Conservation (phyloP, 805 yeast genomes). For the Candida alai region DNA sequence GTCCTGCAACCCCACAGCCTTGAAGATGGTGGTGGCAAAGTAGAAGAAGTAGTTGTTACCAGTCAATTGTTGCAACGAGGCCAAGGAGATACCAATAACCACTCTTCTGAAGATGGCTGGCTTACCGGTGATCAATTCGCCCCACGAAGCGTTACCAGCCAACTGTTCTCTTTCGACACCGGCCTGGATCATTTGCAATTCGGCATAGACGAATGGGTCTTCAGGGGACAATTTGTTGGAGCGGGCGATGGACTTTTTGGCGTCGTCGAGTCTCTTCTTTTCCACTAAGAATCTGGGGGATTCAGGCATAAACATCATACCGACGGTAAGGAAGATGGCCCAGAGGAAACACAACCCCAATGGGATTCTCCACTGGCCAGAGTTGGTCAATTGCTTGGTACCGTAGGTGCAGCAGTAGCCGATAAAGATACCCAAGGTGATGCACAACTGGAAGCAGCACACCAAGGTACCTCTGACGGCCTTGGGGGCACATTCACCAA, state of each 20-base stretch:
- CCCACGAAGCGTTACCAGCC: slow-evolving; percentile 67
- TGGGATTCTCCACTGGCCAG: slow-evolving; percentile 68
- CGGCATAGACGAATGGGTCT: slow-evolving; percentile 51
- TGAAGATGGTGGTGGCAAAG: slow-evolving; percentile 56
- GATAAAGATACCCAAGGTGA: slow-evolving; percentile 66
- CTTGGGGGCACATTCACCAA: slow-evolving; percentile 69
- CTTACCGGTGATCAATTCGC: slow-evolving; percentile 56
- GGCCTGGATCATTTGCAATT: slow-evolving; percentile 52
- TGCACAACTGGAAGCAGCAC: slow-evolving; percentile 64
- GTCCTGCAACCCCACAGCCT: slow-evolving; percentile 46
- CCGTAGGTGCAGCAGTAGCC: slow-evolving; percentile 69
- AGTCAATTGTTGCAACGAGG: slow-evolving; percentile 57
- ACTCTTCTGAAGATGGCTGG: slow-evolving; percentile 59
- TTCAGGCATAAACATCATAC: slow-evolving; percentile 63
- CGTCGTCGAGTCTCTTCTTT: slow-evolving; percentile 47
- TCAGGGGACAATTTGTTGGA: slow-evolving; percentile 55
- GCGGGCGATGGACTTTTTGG: slow-evolving; percentile 50
- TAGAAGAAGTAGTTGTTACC: slow-evolving; percentile 64
- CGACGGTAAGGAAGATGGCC: slow-evolving; percentile 47
- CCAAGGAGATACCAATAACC: slow-evolving; percentile 54
- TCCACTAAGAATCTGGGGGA: slow-evolving; percentile 63
- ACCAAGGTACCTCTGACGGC: slow-evolving; percentile 69
- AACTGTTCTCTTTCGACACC: slow-evolving; percentile 58
- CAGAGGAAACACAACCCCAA: slow-evolving; percentile 52
- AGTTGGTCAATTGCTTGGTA: slow-evolving; percentile 44